A percentile compares a stretch with the other conserved stretches of the same genome.
phyloP scores from a whole-genome alignment of 2,329 filamentous ascomycete species.

The Byssoonygena ceratinophila region DNA sequence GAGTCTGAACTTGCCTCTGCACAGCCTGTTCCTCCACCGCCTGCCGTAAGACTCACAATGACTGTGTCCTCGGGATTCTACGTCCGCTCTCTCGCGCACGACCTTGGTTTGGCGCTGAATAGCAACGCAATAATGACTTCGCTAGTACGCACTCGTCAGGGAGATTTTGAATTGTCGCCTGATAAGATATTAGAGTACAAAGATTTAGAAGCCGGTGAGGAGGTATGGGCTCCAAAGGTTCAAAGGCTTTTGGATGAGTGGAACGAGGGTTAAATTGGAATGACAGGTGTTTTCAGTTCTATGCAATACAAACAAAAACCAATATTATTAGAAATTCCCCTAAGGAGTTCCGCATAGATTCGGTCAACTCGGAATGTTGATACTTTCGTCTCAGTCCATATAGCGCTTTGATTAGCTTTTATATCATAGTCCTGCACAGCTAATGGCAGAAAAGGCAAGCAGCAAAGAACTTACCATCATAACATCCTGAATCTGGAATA shows the following conservation, averaged over 20 bases:
- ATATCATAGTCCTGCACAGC: no score
- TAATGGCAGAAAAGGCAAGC: no score
- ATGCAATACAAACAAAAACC: no score
- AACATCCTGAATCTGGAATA: no score
- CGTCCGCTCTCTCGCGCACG: constrained; percentile 84
- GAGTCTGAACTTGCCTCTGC: background rate
- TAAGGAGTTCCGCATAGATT: no score
- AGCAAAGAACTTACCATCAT: no score
- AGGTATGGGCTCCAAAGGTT: constrained; percentile 71
- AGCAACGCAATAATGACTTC: constrained; percentile 80
- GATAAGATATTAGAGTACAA: constrained; percentile 66
- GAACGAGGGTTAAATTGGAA: no score
- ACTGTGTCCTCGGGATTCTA: constrained; percentile 95
- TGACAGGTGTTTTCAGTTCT: no score
- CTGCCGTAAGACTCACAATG: constrained; percentile 75
- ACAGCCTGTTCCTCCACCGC: constrained; percentile 32
- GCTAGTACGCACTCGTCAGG: constrained; percentile 70
- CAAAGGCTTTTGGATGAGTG: constrained; percentile 46
- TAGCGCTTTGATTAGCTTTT: no score
- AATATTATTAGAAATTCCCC: no score
- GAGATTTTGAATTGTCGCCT: constrained; percentile 59
- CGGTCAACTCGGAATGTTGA: no score
- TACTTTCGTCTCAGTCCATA: no score
- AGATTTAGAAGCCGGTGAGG: constrained; percentile 64
- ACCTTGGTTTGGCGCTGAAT: constrained; percentile 70